phyloP scores from a whole-genome alignment of 306 rosid species.

The Trifolium fragiferum region DNA sequence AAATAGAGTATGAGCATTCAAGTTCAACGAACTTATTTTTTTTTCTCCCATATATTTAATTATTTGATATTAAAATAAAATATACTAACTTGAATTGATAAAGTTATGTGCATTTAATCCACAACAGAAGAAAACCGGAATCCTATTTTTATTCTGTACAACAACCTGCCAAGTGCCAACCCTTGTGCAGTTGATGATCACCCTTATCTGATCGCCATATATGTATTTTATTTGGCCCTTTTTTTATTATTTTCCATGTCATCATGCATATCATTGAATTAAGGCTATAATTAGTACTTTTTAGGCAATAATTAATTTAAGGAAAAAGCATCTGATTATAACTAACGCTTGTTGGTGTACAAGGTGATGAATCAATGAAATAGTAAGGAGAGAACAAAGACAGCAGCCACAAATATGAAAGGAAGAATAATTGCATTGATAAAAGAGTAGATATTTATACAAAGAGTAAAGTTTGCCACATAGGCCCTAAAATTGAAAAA shows the following conservation, averaged over 20 bases:
- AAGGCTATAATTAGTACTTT: not conserved
- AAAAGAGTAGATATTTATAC: too few species aligned
- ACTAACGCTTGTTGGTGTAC: too few species aligned
- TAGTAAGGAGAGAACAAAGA: too few species aligned
- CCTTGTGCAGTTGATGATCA: not conserved
- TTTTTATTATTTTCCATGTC: not conserved
- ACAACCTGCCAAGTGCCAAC: conserved; percentile 19
- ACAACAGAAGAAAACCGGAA: conserved; percentile 3
- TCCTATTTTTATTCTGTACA: not conserved
- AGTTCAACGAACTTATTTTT: conserved; percentile 1
- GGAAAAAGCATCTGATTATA: too few species aligned
- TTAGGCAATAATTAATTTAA: too few species aligned
- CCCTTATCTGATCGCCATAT: not conserved
- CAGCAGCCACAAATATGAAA: too few species aligned
- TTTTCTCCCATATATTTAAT: not conserved
- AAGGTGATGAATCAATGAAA: too few species aligned
- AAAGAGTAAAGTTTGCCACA: too few species aligned
- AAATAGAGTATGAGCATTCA: conserved; percentile 5
- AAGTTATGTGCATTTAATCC: not conserved
- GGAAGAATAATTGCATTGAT: too few species aligned
- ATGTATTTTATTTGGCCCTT: not conserved
- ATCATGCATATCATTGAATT: not conserved
- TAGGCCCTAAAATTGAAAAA: too few species aligned
- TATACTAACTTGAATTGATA: not conserved
- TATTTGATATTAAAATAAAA: not conserved